These are phyloP conservation scores for Debaryomyces nepalensis DNA, from an alignment of 1,139 yeast species.

Conservation along the genomic window DNA sequence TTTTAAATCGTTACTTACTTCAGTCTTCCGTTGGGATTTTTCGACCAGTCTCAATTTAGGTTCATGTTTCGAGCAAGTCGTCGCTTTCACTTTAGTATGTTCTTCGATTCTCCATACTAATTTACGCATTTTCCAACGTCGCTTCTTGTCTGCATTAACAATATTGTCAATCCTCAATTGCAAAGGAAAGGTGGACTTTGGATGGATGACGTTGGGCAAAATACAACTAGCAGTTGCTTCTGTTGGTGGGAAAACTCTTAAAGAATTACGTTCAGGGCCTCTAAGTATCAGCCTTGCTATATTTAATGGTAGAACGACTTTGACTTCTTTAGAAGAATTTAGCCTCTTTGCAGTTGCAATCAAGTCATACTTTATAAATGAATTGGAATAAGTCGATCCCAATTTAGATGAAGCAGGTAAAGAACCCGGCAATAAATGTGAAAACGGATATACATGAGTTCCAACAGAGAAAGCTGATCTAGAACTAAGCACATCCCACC, in stretches of 20 bases:
- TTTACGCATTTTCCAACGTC: constrained; percentile 94
- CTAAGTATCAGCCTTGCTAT: constrained; percentile 77
- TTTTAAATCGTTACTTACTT: constrained; percentile 20
- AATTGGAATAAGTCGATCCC: constrained; percentile 56
- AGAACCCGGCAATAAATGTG: constrained; percentile 90
- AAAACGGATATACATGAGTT: constrained; percentile 87
- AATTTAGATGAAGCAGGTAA: constrained; percentile 78
- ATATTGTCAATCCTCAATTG: constrained; percentile 85
- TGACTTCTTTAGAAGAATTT: constrained; percentile 32
- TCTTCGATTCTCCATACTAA: constrained; percentile 92
- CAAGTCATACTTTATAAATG: constrained; percentile 72
- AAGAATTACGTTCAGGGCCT: constrained; percentile 84
- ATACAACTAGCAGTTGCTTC: constrained; percentile 85
- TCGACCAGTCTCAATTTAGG: constrained; percentile 52
- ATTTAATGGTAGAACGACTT: constrained; percentile 67
- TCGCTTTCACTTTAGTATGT: constrained; percentile 60
- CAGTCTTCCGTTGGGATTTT: constrained; percentile 40
- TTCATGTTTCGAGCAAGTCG: constrained; percentile 60
- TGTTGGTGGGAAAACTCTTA: constrained; percentile 95
- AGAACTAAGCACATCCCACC: constrained; percentile 82
- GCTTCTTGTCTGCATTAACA: constrained; percentile 49
- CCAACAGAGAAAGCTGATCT: constrained; percentile 63
- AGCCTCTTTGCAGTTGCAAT: constrained; percentile 56
- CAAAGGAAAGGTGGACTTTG: constrained; percentile 81
- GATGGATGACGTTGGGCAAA: constrained; percentile 86